phyloP scores from a whole-genome alignment of 23 red algal genomes.

The Gracilariopsis chorda region DNA sequence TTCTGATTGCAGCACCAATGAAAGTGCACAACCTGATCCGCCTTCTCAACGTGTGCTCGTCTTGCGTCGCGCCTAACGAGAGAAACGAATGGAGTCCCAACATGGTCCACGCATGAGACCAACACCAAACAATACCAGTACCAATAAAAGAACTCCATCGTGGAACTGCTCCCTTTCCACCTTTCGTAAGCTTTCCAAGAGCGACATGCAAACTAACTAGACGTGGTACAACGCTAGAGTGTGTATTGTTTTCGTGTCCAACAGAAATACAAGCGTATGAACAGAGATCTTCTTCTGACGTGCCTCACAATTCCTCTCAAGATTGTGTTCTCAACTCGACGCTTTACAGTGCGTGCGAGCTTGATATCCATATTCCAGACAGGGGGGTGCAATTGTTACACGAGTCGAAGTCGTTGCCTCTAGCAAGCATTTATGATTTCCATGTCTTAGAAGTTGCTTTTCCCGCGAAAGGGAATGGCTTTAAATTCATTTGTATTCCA shows the following conservation, averaged over 20 bases:
- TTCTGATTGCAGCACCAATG: too few species aligned
- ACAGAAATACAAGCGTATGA: conserved; percentile 73
- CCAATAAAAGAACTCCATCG: too few species aligned
- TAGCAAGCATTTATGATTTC: conserved; percentile 98
- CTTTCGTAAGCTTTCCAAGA: too few species aligned
- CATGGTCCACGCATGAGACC: too few species aligned
- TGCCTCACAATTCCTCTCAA: conserved; percentile 75
- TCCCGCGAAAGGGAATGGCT: conserved; percentile 99
- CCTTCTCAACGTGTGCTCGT: too few species aligned
- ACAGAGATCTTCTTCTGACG: conserved; percentile 75
- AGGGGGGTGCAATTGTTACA: conserved; percentile 70
- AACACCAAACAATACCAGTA: too few species aligned
- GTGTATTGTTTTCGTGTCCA: conserved; percentile 69
- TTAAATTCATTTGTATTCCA: conserved; percentile 99
- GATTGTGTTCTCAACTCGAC: conserved; percentile 71
- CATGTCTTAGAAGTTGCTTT: conserved; percentile 88
- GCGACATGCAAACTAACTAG: too few species aligned
- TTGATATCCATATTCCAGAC: conserved; percentile 37
- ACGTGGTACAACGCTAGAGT: conserved; percentile 76
- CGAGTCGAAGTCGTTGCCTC: conserved; percentile 85
- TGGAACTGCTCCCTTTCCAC: too few species aligned
- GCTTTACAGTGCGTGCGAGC: conserved; percentile 80
- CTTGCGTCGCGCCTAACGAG: too few species aligned
- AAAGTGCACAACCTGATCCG: too few species aligned
- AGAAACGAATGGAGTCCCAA: too few species aligned